Base-by-base conservation (phyloP, 225 moss, liverwort and hornwort genomes). In the Polytrichum commune region DNA sequence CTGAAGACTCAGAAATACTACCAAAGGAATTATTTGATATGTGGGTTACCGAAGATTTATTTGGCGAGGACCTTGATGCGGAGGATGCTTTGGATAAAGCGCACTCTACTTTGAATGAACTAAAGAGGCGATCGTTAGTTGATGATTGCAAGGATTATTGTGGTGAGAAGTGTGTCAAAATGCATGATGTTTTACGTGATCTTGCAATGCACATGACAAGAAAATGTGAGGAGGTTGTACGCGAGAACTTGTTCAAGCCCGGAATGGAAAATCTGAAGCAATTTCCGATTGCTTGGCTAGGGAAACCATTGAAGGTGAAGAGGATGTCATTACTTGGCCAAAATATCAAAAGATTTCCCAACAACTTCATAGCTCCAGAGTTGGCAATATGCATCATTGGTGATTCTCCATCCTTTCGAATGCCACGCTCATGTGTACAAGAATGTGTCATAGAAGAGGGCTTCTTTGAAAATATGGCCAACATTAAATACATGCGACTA, bases 181-280 rank as follows among this genome's bases (percentile, higher is more conserved):
- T 69, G 26, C 69, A 69, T 27, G 57, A 69, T 30, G 13, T 28
- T 27, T 30, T 69, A 69, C 69, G 57, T 8, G 69, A 69, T 69
- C 29, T 69, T 30, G 69, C 69, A 55, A 28, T 57, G 19, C 27
- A n/a, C 4, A 29, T 69, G 8, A 27, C 53, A 27, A 55, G 57
- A 55, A 24, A 24, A 13, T 22, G 8, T 23, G 16, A 65, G 0
- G 32, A 65, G n/a, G 5, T 16, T 29, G n/a, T 22, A 67, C 66
- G n/a, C 0, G 27, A 69, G 28, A 18, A 20, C 27, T 6, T 29
- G 28, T 69, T 69, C 29, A 29, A 69, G 19, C 28, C 29, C 1
- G 5, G 19, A 4, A 22, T 29, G 20, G n/a, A 56, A 19, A 20
- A 8, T n/a, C 2, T 53, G 2, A 4, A 38, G 53, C 19, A 69